Percentiles rank a stretch among this genome's conserved stretches.
phyloP scores from a whole-genome alignment of 345 rosid genomes.

The Lumnitzera littorea region DNA sequence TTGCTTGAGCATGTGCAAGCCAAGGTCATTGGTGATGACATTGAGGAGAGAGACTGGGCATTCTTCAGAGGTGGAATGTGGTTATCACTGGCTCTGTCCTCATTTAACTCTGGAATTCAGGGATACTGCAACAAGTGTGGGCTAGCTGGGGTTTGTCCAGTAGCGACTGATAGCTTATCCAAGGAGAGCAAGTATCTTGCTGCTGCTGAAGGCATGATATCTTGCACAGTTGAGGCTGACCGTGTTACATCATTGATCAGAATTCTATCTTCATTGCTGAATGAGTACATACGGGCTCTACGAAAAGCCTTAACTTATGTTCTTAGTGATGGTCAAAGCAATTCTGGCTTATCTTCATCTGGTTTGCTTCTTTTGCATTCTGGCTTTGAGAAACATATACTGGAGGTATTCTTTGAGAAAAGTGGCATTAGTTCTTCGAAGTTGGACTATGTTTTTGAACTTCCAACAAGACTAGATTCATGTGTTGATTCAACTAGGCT shows the following conservation, averaged over 20 bases:
- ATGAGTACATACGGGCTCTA: constrained; percentile 42
- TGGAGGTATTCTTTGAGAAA: constrained; percentile 59
- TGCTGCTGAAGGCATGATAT: constrained; percentile 51
- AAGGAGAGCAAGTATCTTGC: constrained; percentile 34
- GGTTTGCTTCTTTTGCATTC: constrained; percentile 76
- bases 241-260: constrained; percentile 39
- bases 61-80: constrained; percentile 71
- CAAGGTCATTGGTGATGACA: constrained; percentile 28
- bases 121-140: constrained; percentile 38
- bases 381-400: constrained; percentile 51
- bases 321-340: constrained; percentile 32
- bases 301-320: constrained; percentile 72
- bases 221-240: constrained; percentile 45
- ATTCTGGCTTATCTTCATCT: constrained; percentile 36
- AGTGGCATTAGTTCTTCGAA: constrained; percentile 37
- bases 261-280: constrained; percentile 55
- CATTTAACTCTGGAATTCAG: constrained; percentile 52
- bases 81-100: constrained; percentile 65
- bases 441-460: constrained; percentile 50
- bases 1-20: constrained; percentile 42
- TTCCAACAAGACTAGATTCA: constrained; percentile 45
- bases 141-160: constrained; percentile 36
- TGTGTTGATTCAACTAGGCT: constrained; percentile 53
- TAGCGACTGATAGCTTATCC: constrained; percentile 40
- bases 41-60: constrained; percentile 73